Conservation (phyloP, 352 stramenopile species). For the Phytophthora constricta region DNA sequence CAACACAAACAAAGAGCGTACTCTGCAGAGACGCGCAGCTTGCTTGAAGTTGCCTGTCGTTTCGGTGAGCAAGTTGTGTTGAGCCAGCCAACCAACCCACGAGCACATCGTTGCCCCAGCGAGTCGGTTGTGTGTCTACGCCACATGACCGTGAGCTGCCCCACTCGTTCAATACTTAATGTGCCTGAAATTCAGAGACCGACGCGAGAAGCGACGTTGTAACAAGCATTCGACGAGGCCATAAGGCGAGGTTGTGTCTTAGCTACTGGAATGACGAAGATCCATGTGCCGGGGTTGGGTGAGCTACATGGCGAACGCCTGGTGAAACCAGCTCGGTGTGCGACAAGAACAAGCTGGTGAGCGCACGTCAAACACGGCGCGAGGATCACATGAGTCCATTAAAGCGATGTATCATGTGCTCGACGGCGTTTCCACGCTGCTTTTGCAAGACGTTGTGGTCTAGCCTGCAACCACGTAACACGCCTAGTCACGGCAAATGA, state of each 20-base stretch:
- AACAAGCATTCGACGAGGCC: background rate
- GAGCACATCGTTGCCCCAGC: background rate
- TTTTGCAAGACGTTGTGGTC: background rate
- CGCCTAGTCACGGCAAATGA: background rate
- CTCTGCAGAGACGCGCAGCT: background rate
- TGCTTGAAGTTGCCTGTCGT: background rate
- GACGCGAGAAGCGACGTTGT: background rate
- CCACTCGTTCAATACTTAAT: background rate
- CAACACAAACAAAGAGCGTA: background rate
- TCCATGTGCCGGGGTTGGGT: background rate
- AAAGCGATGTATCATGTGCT: background rate
- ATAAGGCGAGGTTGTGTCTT: background rate
- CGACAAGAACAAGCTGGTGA: conserved; percentile 1
- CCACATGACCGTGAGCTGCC: background rate
- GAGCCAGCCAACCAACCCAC: background rate
- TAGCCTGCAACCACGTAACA: background rate
- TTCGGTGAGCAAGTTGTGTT: background rate
- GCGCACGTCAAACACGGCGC: background rate
- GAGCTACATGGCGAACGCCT: background rate
- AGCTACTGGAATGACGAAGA: background rate
- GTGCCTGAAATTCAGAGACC: background rate
- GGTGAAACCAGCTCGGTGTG: background rate
- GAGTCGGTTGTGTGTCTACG: background rate
- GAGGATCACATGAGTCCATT: background rate
- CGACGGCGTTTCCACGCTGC: background rate